Evolutionary conservation across 2,329 filamentous ascomycete species (phyloP).

Genomic region (Claviceps spartinae): DNA sequence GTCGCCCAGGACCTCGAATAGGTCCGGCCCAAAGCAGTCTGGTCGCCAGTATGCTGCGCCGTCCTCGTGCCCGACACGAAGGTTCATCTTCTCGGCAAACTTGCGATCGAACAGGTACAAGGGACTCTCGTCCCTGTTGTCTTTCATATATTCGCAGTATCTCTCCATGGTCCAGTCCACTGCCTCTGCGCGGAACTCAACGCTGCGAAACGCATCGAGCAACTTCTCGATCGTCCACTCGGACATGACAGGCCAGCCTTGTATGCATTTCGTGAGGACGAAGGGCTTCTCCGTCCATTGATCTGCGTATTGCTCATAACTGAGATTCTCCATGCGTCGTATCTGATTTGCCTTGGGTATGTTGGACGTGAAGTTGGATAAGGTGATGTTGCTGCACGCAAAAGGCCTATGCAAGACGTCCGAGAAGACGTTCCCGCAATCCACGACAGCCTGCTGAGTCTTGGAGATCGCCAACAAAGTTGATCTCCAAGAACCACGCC

Average conservation of each 20-base stretch:
- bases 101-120: slow-evolving; percentile 82
- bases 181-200: slow-evolving; percentile 75
- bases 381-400: slow-evolving; percentile 64
- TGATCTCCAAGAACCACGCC: slow-evolving; percentile 75
- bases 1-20: slow-evolving; percentile 65
- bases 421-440: slow-evolving; percentile 72
- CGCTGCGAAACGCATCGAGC: slow-evolving; percentile 46
- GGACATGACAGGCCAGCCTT: slow-evolving; percentile 63
- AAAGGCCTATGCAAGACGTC: slow-evolving; percentile 85
- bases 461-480: slow-evolving; percentile 52
- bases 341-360: slow-evolving; percentile 70
- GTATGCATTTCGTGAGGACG: slow-evolving; percentile 70
- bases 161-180: slow-evolving; percentile 82
- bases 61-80: slow-evolving; percentile 44
- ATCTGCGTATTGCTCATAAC: slow-evolving; percentile 57
- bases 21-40: slow-evolving; percentile 71
- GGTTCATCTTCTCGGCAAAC: slow-evolving; percentile 75
- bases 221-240: slow-evolving; percentile 63
- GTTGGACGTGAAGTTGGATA: slow-evolving; percentile 50
- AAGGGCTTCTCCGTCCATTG: slow-evolving; percentile 74
- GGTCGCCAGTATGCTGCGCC: slow-evolving; percentile 61
- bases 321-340: slow-evolving; percentile 51
- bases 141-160: slow-evolving; percentile 70
- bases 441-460: slow-evolving; percentile 40
- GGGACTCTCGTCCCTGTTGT: slow-evolving; percentile 73